These are phyloP conservation scores for Fusarium sp. DNA, from an alignment of 2,329 filamentous ascomycete species.

Conservation along the genomic window DNA sequence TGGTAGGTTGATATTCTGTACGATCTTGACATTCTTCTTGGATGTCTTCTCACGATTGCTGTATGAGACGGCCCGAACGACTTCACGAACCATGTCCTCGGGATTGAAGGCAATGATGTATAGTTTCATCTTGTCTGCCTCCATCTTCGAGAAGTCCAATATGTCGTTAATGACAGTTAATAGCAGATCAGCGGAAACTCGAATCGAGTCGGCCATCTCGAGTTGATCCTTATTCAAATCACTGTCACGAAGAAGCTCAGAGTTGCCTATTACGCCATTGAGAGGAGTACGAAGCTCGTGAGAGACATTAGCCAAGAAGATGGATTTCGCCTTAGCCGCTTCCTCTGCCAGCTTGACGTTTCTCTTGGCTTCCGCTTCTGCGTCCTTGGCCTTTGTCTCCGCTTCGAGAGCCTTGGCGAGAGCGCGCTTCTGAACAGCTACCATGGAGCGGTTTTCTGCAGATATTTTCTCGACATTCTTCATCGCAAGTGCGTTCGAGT, in stretches of 20 bases:
- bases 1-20: slow-evolving; percentile 78
- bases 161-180: slow-evolving; percentile 97
- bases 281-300: slow-evolving; percentile 86
- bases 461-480: slow-evolving; percentile 82
- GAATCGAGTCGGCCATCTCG: slow-evolving; percentile 89
- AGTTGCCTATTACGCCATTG: slow-evolving; percentile 90
- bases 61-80: slow-evolving; percentile 74
- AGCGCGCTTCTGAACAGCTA: slow-evolving; percentile 80
- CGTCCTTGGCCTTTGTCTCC: slow-evolving; percentile 80
- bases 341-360: slow-evolving; percentile 87
- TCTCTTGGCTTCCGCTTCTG: slow-evolving; percentile 80
- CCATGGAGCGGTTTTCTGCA: slow-evolving; percentile 82
- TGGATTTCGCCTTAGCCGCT: slow-evolving; percentile 84
- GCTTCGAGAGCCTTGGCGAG: slow-evolving; percentile 78
- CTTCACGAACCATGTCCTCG: slow-evolving; percentile 74
- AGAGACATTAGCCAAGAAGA: slow-evolving; percentile 83
- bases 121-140: slow-evolving; percentile 87
- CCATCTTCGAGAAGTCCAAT: slow-evolving; percentile 93
- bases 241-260: slow-evolving; percentile 83
- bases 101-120: slow-evolving; percentile 78
- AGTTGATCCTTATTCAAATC: slow-evolving; percentile 79
- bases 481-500: slow-evolving; percentile 75
- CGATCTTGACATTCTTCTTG: slow-evolving; percentile 71
- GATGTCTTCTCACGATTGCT: slow-evolving; percentile 74
- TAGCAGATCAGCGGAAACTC: slow-evolving; percentile 85